Evolutionary conservation across 2,329 filamentous ascomycete species (phyloP), one percentile per base, ranked within the genome.

Genomic region (Fusarium newnesense): DNA sequence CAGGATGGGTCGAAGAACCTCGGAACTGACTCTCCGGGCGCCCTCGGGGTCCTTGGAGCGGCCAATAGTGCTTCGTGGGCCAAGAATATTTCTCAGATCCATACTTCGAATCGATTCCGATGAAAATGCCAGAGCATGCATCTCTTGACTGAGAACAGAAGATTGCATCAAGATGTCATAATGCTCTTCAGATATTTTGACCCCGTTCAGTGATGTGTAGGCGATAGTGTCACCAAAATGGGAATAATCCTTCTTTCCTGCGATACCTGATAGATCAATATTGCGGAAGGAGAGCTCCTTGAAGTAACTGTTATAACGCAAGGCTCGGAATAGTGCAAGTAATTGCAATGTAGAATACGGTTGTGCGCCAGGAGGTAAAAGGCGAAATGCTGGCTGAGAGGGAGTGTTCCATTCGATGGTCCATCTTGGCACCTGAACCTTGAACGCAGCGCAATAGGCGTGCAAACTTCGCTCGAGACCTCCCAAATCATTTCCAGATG

Each of bases 261-360:
- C 77, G 18, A 84, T 74, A 12, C 80, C 74, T 4, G 84, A 84
- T 26, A 90, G 81, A 70, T 89, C 85, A 19, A 90, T 83, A 59
- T 87, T 84, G 15, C 82, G 79, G 69, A 90, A 88, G 4, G 87
- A 89, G n/a, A 90, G 78, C 2, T 87, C 86, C 65, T 86, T 87
- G 79, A 90, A 90, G 73, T 87, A 90, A 70, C 87, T 88, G 60
- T 90, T 90, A 76, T 88, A 90, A 15, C 88, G 84, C 66, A 90
- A 79, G 4, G 88, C 87, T 9, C 87, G 85, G 72, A 90, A 84
- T 2, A 89, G 84, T 15, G 88, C 88, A n/a, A 90, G 79, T 7
- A 90, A 81, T 76, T 90, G 88, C 42, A 87, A 77, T 8, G 84
- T 79, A 8, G 84, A 84, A 75, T 90, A 90, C 9, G 75, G 75